These are phyloP conservation scores for Chloroidium sp. DNA, from an alignment of 163 green algal species.

Conservation along the genomic window DNA sequence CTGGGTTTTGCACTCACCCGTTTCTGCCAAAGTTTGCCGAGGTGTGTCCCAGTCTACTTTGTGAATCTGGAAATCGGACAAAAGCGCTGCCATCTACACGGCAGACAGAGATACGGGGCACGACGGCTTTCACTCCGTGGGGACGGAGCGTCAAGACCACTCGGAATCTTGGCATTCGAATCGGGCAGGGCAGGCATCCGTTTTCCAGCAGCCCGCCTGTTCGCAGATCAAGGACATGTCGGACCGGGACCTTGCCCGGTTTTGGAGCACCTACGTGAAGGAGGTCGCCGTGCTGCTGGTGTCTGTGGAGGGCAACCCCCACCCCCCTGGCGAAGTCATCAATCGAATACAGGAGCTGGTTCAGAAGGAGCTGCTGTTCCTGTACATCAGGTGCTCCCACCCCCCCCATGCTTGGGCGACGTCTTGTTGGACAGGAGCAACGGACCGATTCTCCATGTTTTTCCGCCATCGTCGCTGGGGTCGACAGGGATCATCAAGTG, in stretches of 20 bases:
- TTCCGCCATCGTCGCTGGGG: neutral
- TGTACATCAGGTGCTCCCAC: constrained; percentile 6
- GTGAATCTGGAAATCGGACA: too few species aligned
- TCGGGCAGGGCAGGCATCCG: too few species aligned
- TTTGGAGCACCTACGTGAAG: constrained; percentile 12
- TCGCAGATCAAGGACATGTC: constrained; percentile 10
- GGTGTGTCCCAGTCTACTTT: too few species aligned
- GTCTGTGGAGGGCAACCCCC: neutral
- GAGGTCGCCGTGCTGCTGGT: constrained; percentile 15
- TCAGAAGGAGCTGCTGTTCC: constrained; percentile 5
- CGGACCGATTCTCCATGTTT: neutral
- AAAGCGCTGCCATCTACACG: too few species aligned
- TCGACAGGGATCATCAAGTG: too few species aligned
- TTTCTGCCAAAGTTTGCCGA: too few species aligned
- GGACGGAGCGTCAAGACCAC: too few species aligned
- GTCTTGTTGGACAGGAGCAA: neutral
- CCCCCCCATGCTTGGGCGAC: neutral
- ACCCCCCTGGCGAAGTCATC: neutral
- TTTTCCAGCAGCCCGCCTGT: too few species aligned
- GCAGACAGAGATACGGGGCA: too few species aligned
- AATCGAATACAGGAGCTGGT: constrained; percentile 9
- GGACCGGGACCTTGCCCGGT: constrained; percentile 5
- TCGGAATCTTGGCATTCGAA: too few species aligned
- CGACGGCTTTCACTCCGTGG: too few species aligned
- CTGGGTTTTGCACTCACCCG: neutral